phyloP scores from a whole-genome alignment of 2,329 filamentous ascomycete species.

The Penicillium sumatraense region DNA sequence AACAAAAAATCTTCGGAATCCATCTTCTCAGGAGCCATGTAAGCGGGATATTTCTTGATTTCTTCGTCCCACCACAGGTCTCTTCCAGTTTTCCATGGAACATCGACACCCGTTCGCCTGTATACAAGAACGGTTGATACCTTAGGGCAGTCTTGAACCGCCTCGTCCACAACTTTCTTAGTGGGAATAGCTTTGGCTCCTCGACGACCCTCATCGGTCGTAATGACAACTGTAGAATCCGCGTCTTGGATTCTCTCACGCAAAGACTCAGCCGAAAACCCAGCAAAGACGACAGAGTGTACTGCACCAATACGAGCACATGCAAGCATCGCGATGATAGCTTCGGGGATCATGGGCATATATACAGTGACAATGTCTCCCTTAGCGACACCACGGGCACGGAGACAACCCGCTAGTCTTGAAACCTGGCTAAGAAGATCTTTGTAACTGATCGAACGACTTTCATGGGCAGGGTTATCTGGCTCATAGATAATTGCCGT shows the following conservation, averaged over 20 bases:
- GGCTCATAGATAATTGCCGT: constrained; percentile 98
- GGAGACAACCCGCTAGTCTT: constrained; percentile 82
- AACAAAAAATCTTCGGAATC: constrained; percentile 95
- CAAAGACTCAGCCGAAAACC: constrained; percentile 94
- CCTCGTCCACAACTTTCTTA: constrained; percentile 99
- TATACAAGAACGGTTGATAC: constrained; percentile 86
- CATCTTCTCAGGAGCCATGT: constrained; percentile 86
- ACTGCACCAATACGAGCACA: constrained; percentile 91
- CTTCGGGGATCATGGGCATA: constrained; percentile 98
- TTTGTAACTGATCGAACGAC: constrained; percentile 87
- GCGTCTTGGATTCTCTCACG: constrained; percentile 93
- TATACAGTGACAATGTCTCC: constrained; percentile 97
- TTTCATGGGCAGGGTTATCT: constrained; percentile 83
- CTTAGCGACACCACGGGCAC: constrained; percentile 95
- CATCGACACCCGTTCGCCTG: constrained; percentile 91
- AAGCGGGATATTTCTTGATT: constrained; percentile 92
- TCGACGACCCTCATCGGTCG: constrained; percentile 95
- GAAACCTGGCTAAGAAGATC: constrained; percentile 94
- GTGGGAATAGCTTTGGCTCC: constrained; percentile 96
- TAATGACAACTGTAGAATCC: constrained; percentile 91
- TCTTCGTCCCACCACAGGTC: constrained; percentile 99
- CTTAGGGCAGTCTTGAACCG: constrained; percentile 91
- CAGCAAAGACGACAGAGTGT: constrained; percentile 97
- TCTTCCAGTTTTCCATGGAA: constrained; percentile 86
- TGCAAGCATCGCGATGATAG: constrained; percentile 86